Evolutionary conservation across 306 rosid genomes (phyloP).

Genomic region (Acacia acuminata): DNA sequence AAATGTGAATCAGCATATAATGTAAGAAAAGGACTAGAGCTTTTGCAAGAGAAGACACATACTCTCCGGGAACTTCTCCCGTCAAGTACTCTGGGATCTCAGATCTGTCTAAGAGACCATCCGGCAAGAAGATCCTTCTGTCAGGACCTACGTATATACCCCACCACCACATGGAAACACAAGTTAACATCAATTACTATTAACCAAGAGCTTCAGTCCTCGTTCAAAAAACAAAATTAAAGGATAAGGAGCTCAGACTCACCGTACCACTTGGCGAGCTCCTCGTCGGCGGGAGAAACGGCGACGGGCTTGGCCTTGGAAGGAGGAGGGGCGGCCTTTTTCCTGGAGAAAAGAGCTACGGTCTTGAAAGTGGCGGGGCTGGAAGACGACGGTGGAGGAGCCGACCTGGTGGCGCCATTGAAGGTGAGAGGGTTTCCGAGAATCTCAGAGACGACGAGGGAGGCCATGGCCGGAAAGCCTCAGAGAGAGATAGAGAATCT

Average conservation of each 20-base stretch:
- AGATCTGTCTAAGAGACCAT: conserved; percentile 90
- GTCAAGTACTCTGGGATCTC: conserved; percentile 97
- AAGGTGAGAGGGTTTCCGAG: conserved; percentile 77
- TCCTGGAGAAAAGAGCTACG: conserved; percentile 75
- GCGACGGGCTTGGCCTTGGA: conserved; percentile 56
- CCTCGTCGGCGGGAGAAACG: conserved; percentile 59
- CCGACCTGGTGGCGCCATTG: conserved; percentile 57
- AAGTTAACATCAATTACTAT: background rate
- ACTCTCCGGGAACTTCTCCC: conserved; percentile 99
- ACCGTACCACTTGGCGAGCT: conserved; percentile 99
- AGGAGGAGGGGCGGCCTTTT: conserved; percentile 64
- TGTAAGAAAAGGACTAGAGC: background rate
- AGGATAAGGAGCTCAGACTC: conserved; percentile 31
- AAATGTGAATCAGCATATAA: background rate
- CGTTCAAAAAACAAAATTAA: too few relatives aligned
- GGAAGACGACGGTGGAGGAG: conserved; percentile 62
- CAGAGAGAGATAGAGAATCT: conserved; percentile 16
- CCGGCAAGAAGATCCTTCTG: conserved; percentile 93
- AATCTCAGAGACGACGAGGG: conserved; percentile 91
- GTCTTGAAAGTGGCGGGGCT: conserved; percentile 64
- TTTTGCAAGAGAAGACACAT: conserved; percentile 32
- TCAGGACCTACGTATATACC: conserved; percentile 70
- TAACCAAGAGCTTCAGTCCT: too few relatives aligned
- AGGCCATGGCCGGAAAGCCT: conserved; percentile 56
- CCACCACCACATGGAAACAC: conserved; percentile 10